phyloP scores from a whole-genome alignment of 164 flowering plant species.

The Santalum album region DNA sequence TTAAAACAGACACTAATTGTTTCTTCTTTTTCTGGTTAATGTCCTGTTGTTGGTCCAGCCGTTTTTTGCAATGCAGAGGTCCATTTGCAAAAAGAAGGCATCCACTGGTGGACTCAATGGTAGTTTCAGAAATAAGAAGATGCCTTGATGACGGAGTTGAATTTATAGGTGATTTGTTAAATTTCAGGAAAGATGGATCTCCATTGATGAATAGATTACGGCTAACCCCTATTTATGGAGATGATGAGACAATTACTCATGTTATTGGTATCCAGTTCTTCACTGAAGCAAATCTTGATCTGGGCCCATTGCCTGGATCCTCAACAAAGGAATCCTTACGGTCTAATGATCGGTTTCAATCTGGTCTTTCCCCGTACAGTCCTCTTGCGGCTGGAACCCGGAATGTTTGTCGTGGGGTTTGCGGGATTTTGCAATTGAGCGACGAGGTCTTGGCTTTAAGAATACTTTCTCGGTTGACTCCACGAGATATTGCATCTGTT shows the following conservation, averaged over 20 bases:
- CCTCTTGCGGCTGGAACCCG: constrained; percentile 33
- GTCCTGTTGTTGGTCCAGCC: constrained; percentile 88
- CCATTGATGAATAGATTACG: constrained; percentile 78
- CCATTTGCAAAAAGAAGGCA: constrained; percentile 95
- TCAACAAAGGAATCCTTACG: constrained; percentile 38
- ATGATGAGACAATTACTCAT: constrained; percentile 72
- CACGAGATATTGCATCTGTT: constrained; percentile 86
- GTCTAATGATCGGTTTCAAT: constrained; percentile 33
- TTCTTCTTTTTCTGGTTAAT: constrained; percentile 2
- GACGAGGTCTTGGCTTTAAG: constrained; percentile 72
- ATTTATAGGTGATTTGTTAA: constrained; percentile 77
- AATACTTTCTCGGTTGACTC: constrained; percentile 64
- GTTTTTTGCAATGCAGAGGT: constrained; percentile 86
- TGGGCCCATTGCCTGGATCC: constrained; percentile 63
- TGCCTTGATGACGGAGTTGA: constrained; percentile 79
- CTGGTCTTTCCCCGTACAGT: constrained; percentile 31
- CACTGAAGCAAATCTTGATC: constrained; percentile 66
- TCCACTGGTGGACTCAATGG: constrained; percentile 69
- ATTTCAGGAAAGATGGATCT: constrained; percentile 86
- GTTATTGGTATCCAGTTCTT: constrained; percentile 84
- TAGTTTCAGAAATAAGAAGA: constrained; percentile 70
- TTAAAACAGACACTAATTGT: not conserved
- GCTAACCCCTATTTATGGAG: constrained; percentile 73
- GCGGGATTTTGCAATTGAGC: constrained; percentile 68
- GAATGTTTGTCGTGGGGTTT: constrained; percentile 45